Evolutionary conservation across 2,329 filamentous ascomycete genomes (phyloP).

Genomic region (Ophiobolus disseminans): DNA sequence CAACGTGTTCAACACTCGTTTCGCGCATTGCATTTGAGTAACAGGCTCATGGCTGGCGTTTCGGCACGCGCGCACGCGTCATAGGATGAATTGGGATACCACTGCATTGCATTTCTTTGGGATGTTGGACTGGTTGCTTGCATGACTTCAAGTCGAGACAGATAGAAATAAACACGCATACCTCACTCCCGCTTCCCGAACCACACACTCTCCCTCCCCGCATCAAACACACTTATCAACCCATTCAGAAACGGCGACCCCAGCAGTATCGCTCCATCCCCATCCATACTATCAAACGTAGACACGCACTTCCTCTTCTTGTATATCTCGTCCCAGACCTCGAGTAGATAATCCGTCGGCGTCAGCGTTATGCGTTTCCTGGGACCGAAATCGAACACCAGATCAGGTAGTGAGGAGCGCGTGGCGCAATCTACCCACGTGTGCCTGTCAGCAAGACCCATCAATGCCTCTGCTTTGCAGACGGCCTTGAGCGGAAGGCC

Average conservation of each 20-base stretch:
- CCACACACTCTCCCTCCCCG: neutral
- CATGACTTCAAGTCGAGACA: neutral
- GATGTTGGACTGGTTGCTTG: neutral
- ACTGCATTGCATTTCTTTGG: neutral
- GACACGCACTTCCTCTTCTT: neutral
- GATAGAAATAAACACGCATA: too few species aligned
- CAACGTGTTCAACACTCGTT: neutral
- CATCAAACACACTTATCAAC: neutral
- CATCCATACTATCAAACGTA: neutral
- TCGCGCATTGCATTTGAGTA: too few species aligned
- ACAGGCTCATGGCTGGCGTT: too few species aligned
- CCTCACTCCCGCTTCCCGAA: neutral
- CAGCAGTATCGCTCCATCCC: neutral
- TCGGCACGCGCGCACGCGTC: too few species aligned
- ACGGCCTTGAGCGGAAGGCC: neutral
- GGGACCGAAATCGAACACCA: neutral
- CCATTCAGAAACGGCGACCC: neutral
- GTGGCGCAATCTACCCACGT: neutral
- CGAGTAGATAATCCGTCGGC: neutral
- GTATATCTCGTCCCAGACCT: neutral
- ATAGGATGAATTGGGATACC: too few species aligned
- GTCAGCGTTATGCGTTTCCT: neutral
- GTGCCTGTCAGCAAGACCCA: neutral
- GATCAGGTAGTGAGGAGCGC: neutral
- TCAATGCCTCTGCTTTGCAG: neutral